Conservation (phyloP, 352 stramenopile species). For the Albugo candida region DNA sequence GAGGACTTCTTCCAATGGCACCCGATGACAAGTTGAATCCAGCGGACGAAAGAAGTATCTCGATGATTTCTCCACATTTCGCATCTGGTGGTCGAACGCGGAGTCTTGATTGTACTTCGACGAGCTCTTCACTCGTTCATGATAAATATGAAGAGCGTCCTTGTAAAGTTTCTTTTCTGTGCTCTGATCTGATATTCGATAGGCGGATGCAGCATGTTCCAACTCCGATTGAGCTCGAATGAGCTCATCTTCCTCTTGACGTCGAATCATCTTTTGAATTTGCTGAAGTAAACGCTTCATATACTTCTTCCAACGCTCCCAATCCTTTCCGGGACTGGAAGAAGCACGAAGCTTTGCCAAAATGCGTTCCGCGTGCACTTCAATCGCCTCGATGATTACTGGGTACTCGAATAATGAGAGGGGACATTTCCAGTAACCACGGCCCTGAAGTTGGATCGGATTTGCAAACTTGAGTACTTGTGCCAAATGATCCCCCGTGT, state of each 20-base stretch:
- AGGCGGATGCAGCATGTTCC: neutral
- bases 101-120: conserved; percentile 7
- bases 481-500: neutral
- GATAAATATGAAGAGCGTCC: neutral
- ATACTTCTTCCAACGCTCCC: conserved; percentile 6
- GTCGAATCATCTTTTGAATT: conserved; percentile 2
- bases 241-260: conserved; percentile 1
- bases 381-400: neutral
- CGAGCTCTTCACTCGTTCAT: conserved; percentile 2
- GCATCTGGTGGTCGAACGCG: conserved; percentile 2
- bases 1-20: conserved; percentile 1
- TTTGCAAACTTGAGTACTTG: neutral
- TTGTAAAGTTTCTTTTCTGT: neutral
- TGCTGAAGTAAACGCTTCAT: neutral
- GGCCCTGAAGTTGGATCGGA: neutral
- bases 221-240: neutral
- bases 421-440: neutral
- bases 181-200: neutral
- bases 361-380: conserved; percentile 1
- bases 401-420: conserved; percentile 5
- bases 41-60: conserved; percentile 5
- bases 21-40: conserved; percentile 2
- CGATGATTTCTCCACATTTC: conserved; percentile 1
- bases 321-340: conserved; percentile 2
- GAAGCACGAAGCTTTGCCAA: neutral